Base-by-base conservation (phyloP, 768 basidiomycete species). In the Multifurca ochricompacta region DNA sequence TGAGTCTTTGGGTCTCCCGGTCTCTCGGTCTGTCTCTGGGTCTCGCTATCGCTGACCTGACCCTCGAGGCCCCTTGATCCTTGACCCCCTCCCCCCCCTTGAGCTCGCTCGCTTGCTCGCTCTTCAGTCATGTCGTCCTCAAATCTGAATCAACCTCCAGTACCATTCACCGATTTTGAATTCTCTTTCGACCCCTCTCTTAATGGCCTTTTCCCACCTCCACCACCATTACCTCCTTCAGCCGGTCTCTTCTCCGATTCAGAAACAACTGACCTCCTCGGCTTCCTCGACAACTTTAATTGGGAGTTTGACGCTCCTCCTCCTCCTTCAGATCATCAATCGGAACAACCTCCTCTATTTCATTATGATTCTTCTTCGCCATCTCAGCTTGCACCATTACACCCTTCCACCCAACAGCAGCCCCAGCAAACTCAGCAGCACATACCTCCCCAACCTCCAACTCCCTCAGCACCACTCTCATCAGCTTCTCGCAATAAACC, bases 281-380 rank as follows among this genome's bases (percentile, higher is more conserved):
- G 84, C 52, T 91, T 91, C 66, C 79, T 91, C 66, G 87, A 91
- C 69, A 83, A 82, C 68, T 87, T 90, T 63, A 77, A 74, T 63
- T 83, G 81, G 81, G 83, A 86, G 51, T 72, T 80, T 55, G 74
- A 76, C 25, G 59, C 54, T 13, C 45, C 42, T 8, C 36, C 40
- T 16, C 39, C 50, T 4, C 44, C 32, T 31, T 39, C 48, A 25
- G 59, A 53, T 21, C n/a, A 13, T 27, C 46, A 59, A 43, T 51
- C 36, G 11, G 56, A 57, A 30, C 46, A 41, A 36, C 51, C 48
- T 16, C 18, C 45, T 49, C 1, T 36, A 1, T 41, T 53, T 35
- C 59, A 49, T 43, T 60, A 37, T 42, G 58, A 47, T 34, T 40
- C 50, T 43, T 41, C 60, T 14, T 48, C 61, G 25, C 10, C 60